Evolutionary conservation across 768 basidiomycete genomes (phyloP).

Genomic region (Fomitopsis pulvina): DNA sequence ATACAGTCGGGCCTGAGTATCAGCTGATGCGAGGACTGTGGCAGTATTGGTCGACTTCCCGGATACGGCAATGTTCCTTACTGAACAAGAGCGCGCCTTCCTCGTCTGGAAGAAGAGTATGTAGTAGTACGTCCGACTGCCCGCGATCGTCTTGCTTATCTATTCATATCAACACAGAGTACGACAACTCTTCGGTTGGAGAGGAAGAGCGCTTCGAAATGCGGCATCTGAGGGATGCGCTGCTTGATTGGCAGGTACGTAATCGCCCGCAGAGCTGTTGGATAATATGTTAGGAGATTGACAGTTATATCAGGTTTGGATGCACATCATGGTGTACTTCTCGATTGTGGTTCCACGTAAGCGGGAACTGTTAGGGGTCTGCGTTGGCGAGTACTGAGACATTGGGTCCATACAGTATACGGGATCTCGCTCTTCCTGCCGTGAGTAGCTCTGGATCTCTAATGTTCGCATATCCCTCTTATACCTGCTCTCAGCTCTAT

Average conservation of each 20-base stretch:
- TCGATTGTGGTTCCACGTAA: conserved; percentile 51
- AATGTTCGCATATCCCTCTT: neutral
- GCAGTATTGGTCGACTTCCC: conserved; percentile 59
- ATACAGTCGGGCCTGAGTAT: neutral
- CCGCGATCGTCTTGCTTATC: neutral
- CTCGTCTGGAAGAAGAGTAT: conserved; percentile 50
- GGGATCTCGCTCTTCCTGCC: conserved; percentile 68
- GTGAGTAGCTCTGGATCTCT: conserved; percentile 30
- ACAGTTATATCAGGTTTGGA: conserved; percentile 13
- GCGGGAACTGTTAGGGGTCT: conserved; percentile 19
- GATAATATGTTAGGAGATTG: neutral
- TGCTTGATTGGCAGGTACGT: conserved; percentile 60
- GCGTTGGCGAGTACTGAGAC: neutral
- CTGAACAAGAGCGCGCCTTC: conserved; percentile 50
- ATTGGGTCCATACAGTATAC: conserved; percentile 36
- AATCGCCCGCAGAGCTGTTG: neutral
- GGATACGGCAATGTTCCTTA: conserved; percentile 50
- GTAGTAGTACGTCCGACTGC: conserved; percentile 9
- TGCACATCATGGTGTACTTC: conserved; percentile 55
- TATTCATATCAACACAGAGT: conserved; percentile 29
- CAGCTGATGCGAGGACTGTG: too few species aligned
- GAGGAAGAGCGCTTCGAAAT: conserved; percentile 56
- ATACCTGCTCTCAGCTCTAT: conserved; percentile 39
- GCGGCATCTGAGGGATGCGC: conserved; percentile 45
- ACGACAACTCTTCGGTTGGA: conserved; percentile 46